Evolutionary conservation across 192 early-diverging fungal genomes (phyloP), one percentile per base, ranked within the genome.

Genomic region (Coemansia sp.): DNA sequence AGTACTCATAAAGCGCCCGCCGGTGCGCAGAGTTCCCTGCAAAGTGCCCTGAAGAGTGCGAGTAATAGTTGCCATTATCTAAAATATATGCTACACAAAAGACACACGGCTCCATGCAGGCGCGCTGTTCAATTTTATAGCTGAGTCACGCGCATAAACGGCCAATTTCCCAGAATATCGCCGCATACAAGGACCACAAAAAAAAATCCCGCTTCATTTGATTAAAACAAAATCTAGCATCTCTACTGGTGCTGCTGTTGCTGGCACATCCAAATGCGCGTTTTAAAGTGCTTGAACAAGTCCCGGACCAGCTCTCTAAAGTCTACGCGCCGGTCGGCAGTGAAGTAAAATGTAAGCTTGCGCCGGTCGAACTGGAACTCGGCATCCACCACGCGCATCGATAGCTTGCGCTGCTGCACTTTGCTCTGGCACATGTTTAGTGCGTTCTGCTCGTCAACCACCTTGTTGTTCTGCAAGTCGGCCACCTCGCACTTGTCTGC

Each of bases 341-440:
- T 85, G 79, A 94, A 98, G 69, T 94, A 94, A 46, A 96, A 98
- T 1, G 94, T 96, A 42, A 98, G 79, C 82, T 98, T 98, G 58
- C 91, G 85, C 14, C 96, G 83, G 72, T 98, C 94, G 86, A 94
- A 98, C 76, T 98, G 96, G 57, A 92, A 98, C 76, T 98, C 96
- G 16, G 96, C 96, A 64, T 96, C 93, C 0, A 94, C 90, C 20
- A 98, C 88, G 54, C 90, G 85, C 96, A 98, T 98, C 14, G 92
- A 89, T 30, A 98, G 80, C 60, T 88, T 90, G 76, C 89, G 90
- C 56, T 92, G 88, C 49, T 87, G 80, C 44, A 93, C 94, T 69
- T 94, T 97, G 34, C 74, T 79, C 58, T 94, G 93, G 63, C 94
- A 97, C 18, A 93, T 82, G 26, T 77, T 74, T 70, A 91, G 81